Conservation (phyloP, 345 rosid species). For the Clarkia xantiana region DNA sequence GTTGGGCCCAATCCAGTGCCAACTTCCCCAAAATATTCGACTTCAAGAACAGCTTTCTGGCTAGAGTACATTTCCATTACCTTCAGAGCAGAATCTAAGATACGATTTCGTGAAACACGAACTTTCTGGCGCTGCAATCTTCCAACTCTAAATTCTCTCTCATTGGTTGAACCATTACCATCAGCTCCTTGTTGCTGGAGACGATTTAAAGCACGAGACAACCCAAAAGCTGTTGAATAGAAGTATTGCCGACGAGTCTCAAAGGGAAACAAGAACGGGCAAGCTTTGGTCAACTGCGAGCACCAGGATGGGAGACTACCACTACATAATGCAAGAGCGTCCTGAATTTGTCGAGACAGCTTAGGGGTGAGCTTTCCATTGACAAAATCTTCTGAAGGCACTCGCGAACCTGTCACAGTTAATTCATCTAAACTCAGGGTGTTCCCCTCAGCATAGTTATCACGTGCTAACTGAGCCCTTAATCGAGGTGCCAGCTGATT, state of each 20-base stretch:
- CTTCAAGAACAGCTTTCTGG: conserved; percentile 97
- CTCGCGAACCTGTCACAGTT: conserved; percentile 34
- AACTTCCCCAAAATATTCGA: conserved; percentile 99
- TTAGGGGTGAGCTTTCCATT: conserved; percentile 94
- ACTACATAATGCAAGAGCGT: conserved; percentile 95
- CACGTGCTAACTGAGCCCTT: conserved; percentile 50
- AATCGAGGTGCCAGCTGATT: conserved; percentile 87
- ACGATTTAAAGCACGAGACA: conserved; percentile 92
- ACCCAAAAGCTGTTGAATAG: conserved; percentile 95
- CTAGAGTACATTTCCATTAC: conserved; percentile 99
- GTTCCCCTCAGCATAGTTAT: conserved; percentile 62
- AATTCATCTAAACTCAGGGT: conserved; percentile 37
- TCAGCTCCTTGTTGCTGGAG: conserved; percentile 99
- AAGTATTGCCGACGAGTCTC: conserved; percentile 94
- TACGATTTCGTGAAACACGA: conserved; percentile 93
- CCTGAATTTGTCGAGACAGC: conserved; percentile 95
- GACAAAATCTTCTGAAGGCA: conserved; percentile 66
- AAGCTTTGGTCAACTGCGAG: conserved; percentile 87
- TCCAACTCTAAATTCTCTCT: conserved; percentile 88
- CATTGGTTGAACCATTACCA: conserved; percentile 67
- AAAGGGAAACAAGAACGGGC: conserved; percentile 96
- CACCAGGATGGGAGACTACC: conserved; percentile 99
- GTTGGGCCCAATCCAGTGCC: conserved; percentile 99
- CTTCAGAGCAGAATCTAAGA: conserved; percentile 95
- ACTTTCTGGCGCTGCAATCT: conserved; percentile 97